phyloP scores from a whole-genome alignment of 2,329 filamentous ascomycete genomes.

The Botrytis pseudocinerea region DNA sequence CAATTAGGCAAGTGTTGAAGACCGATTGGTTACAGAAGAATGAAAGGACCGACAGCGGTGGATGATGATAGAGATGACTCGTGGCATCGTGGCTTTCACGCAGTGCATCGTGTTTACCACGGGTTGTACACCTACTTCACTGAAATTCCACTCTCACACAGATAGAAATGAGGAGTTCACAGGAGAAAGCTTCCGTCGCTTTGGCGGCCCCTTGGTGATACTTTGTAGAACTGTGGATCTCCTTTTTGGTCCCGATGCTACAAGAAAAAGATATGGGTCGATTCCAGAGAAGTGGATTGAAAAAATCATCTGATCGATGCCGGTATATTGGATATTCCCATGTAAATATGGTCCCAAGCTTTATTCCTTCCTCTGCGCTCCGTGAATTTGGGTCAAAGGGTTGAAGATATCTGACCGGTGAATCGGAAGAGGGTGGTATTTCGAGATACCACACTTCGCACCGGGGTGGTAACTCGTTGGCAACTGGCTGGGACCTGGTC shows the following conservation, averaged over 20 bases:
- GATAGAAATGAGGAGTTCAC: background rate
- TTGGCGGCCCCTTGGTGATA: slow-evolving; percentile 8
- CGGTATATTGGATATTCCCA: background rate
- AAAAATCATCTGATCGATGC: slow-evolving; percentile 15
- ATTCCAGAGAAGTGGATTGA: slow-evolving; percentile 12
- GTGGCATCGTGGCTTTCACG: slow-evolving; percentile 24
- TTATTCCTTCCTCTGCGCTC: background rate
- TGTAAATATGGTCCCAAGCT: background rate
- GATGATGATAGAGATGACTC: slow-evolving; percentile 6
- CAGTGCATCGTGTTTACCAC: slow-evolving; percentile 22
- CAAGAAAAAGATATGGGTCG: slow-evolving; percentile 15
- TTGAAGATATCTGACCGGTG: slow-evolving; percentile 1
- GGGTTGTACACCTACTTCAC: background rate
- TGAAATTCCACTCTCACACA: slow-evolving; percentile 15
- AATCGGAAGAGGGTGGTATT: background rate
- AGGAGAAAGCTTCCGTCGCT: slow-evolving; percentile 11
- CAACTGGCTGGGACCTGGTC: background rate
- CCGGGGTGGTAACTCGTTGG: background rate
- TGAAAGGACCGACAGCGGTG: slow-evolving; percentile 19
- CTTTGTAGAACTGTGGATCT: slow-evolving; percentile 16
- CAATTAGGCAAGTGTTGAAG: background rate
- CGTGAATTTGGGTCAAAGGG: background rate
- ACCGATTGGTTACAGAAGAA: slow-evolving; percentile 6
- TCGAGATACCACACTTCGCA: background rate
- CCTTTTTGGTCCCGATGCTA: slow-evolving; percentile 6